A percentile compares a stretch with the other conserved stretches of the same genome.
Evolutionary conservation across 352 stramenopile genomes (phyloP).

Genomic region (Pythium aphanidermatum): DNA sequence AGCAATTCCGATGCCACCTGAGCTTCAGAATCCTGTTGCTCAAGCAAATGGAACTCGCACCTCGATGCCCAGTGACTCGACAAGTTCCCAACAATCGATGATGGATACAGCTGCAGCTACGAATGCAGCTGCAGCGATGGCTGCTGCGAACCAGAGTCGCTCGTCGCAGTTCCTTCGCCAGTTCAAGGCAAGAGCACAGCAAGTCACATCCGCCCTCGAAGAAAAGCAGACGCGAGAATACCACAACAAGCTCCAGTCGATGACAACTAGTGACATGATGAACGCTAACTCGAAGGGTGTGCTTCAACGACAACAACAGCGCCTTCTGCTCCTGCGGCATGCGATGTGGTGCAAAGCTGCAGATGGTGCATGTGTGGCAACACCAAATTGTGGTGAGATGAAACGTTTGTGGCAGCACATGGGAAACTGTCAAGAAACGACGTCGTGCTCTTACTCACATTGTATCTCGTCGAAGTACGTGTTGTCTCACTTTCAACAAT

Average conservation of each 20-base stretch:
- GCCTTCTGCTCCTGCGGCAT: conserved; percentile 95
- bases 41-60: too few relatives aligned
- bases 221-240: conserved; percentile 77
- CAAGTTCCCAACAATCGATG: conserved; percentile 5
- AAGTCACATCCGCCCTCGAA: conserved; percentile 77
- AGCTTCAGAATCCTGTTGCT: conserved; percentile 16
- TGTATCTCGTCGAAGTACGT: conserved; percentile 99
- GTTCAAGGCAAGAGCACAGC: conserved; percentile 69
- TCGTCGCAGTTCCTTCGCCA: conserved; percentile 79
- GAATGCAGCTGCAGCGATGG: conserved; percentile 16
- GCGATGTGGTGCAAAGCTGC: conserved; percentile 97
- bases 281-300: conserved; percentile 88
- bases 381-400: conserved; percentile 96
- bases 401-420: conserved; percentile 99
- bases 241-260: conserved; percentile 79
- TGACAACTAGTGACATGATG: conserved; percentile 70
- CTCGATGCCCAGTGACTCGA: not conserved
- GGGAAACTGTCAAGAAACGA: conserved; percentile 95
- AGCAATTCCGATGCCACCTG: conserved; percentile 23
- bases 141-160: conserved; percentile 46
- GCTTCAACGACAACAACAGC: conserved; percentile 97
- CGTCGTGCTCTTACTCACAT: conserved; percentile 95
- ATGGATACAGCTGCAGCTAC: conserved; percentile 15
- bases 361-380: conserved; percentile 91
- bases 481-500: conserved; percentile 98